Conservation (phyloP, 2,329 filamentous ascomycete genomes). For the Cephalotrichum gorgonifer region DNA sequence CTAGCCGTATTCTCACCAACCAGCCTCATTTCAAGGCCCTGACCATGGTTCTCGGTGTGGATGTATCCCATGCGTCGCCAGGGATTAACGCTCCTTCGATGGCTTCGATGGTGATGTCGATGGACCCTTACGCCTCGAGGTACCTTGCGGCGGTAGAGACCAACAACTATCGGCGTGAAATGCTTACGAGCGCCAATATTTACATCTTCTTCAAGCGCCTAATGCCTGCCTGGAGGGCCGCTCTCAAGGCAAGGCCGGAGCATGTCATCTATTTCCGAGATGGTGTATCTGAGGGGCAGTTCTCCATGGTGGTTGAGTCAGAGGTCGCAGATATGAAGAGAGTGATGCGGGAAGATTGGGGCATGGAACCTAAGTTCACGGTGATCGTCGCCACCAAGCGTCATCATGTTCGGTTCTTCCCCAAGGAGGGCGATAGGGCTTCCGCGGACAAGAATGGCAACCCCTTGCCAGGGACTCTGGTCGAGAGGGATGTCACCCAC, state of each 20-base stretch:
- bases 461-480: constrained; percentile 72
- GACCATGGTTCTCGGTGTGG: constrained; percentile 81
- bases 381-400: constrained; percentile 88
- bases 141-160: constrained; percentile 74
- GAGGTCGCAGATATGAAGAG: constrained; percentile 66
- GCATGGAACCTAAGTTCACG: constrained; percentile 55
- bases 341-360: constrained; percentile 33
- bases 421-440: constrained; percentile 31
- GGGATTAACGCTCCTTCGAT: constrained; percentile 61
- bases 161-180: constrained; percentile 74
- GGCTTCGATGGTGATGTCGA: constrained; percentile 77
- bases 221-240: constrained; percentile 53
- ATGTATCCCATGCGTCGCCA: constrained; percentile 76
- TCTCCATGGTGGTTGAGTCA: constrained; percentile 64
- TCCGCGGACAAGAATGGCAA: constrained; percentile 69
- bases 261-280: constrained; percentile 89
- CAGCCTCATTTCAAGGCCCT: constrained; percentile 21
- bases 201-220: constrained; percentile 55
- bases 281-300: constrained; percentile 83
- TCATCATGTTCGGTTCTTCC: constrained; percentile 91
- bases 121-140: constrained; percentile 58
- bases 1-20: constrained; percentile 34
- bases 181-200: constrained; percentile 60
- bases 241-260: constrained; percentile 37
- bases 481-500: constrained; percentile 84